Conservation (phyloP, 148 eudicot genomes). For the Vaccinium macrocarpon region DNA sequence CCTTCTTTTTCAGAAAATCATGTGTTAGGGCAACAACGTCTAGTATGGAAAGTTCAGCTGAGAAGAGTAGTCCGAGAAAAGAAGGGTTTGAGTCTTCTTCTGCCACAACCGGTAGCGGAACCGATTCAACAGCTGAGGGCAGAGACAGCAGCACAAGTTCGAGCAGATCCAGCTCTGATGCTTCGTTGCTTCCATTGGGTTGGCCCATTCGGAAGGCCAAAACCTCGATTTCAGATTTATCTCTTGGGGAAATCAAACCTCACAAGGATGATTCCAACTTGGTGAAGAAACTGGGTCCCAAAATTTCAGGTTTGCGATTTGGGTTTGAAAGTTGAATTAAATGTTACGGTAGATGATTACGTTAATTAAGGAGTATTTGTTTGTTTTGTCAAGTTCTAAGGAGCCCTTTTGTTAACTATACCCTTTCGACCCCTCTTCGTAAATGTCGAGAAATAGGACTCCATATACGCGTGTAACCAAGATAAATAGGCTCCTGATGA, state of each 20-base stretch:
- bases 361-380: too few relatives aligned
- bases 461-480: too few relatives aligned
- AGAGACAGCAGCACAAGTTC: constrained; percentile 33
- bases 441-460: too few relatives aligned
- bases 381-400: too few relatives aligned
- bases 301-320: constrained; percentile 53
- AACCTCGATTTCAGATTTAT: constrained; percentile 16
- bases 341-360: too few relatives aligned
- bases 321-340: neutral
- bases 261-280: constrained; percentile 35
- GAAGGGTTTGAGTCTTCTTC: constrained; percentile 29
- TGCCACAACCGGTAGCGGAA: constrained; percentile 18
- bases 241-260: constrained; percentile 25
- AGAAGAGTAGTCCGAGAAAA: constrained; percentile 30
- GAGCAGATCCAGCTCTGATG: constrained; percentile 47
- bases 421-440: too few relatives aligned
- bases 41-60: constrained; percentile 29
- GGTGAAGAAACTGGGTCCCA: constrained; percentile 48
- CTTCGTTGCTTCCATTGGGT: constrained; percentile 55
- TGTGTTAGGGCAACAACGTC: neutral
- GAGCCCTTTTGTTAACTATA: too few relatives aligned
- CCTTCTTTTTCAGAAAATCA: neutral
- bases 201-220: constrained; percentile 78
- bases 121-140: constrained; percentile 9
- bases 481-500: too few relatives aligned